phyloP scores from a whole-genome alignment of 108 stramenopile species.

The Poteriospumella lacustris region DNA sequence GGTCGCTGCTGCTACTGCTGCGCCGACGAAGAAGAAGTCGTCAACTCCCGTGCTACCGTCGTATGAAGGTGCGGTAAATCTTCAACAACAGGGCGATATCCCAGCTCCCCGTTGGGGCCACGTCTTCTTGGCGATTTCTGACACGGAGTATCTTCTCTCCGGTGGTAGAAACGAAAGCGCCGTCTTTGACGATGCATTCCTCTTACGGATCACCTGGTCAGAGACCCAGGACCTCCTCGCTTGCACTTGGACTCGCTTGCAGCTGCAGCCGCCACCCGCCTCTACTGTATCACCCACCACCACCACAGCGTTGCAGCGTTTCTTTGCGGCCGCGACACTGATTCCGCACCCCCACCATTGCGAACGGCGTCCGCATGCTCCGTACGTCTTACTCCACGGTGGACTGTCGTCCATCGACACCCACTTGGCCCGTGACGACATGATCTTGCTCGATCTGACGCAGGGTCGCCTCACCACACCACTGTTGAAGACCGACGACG shows the following conservation, averaged over 20 bases:
- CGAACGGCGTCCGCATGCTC: background rate
- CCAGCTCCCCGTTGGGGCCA: background rate
- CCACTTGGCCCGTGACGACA: background rate
- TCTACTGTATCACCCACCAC: too few relatives aligned
- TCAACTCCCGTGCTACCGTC: too few relatives aligned
- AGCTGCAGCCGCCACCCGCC: too few relatives aligned
- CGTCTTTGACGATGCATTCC: background rate
- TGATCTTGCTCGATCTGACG: background rate
- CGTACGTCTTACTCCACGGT: background rate
- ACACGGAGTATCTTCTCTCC: background rate
- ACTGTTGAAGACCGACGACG: too few relatives aligned
- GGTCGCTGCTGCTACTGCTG: too few relatives aligned
- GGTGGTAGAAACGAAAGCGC: background rate
- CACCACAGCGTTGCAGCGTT: background rate
- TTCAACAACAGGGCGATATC: background rate
- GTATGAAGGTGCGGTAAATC: too few relatives aligned
- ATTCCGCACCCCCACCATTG: too few relatives aligned
- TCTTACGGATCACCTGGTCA: background rate
- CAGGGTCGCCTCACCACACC: too few relatives aligned
- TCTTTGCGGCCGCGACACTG: background rate
- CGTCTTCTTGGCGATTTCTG: background rate
- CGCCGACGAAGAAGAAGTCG: too few relatives aligned
- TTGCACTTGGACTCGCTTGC: background rate
- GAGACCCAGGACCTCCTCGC: background rate
- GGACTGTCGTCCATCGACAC: background rate